phyloP scores from a whole-genome alignment of 2,329 filamentous ascomycete species.

The Aspergillus terreus region DNA sequence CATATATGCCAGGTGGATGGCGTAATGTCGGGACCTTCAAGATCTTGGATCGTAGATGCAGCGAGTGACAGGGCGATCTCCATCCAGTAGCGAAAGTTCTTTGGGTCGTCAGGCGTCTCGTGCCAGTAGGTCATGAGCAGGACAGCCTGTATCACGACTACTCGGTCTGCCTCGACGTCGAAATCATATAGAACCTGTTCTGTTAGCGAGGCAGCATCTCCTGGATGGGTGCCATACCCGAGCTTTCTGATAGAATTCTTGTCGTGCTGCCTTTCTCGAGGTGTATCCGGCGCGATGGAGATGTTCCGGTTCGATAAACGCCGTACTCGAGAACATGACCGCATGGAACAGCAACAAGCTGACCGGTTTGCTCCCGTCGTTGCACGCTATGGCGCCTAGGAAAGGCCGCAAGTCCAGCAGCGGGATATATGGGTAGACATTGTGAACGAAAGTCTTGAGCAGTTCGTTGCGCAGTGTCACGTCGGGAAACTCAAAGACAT shows the following conservation, averaged over 20 bases:
- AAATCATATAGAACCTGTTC: conserved; percentile 75
- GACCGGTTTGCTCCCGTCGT: conserved; percentile 56
- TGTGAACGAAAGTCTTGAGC: conserved; percentile 72
- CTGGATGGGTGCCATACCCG: conserved; percentile 53
- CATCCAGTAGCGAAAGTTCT: conserved; percentile 85
- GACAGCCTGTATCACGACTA: conserved; percentile 75
- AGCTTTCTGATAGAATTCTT: conserved; percentile 77
- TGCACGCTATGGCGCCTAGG: conserved; percentile 49
- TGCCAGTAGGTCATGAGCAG: conserved; percentile 92
- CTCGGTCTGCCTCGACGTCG: conserved; percentile 78
- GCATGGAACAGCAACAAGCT: conserved; percentile 83
- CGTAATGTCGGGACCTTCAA: neutral
- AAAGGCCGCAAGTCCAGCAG: conserved; percentile 61
- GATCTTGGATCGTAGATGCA: conserved; percentile 1
- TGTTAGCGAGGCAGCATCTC: neutral
- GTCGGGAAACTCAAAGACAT: conserved; percentile 68
- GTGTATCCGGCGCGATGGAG: conserved; percentile 69
- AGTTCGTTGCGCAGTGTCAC: conserved; percentile 67
- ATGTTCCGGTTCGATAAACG: conserved; percentile 72
- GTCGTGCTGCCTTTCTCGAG: conserved; percentile 70
- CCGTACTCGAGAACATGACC: conserved; percentile 80
- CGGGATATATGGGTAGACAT: conserved; percentile 84
- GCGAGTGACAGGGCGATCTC: conserved; percentile 9
- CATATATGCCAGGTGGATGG: conserved; percentile 50
- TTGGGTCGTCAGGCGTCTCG: conserved; percentile 85